Conservation (phyloP, 371 early-diverging fungal genomes). For the Mortierella polycephala region DNA sequence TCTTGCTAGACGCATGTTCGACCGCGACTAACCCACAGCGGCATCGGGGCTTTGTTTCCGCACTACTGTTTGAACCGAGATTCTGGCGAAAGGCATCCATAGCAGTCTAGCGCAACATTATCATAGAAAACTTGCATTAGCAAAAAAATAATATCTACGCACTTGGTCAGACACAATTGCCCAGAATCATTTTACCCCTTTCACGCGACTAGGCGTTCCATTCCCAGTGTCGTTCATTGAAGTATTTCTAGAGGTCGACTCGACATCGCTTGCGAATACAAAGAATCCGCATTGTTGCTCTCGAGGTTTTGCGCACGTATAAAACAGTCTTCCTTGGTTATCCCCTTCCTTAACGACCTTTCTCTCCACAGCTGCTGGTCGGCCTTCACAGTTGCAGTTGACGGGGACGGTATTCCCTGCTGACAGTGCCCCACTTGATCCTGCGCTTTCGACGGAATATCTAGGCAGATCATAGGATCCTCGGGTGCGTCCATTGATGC, state of each 20-base stretch:
- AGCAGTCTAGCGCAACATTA: neutral
- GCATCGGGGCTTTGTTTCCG: constrained; percentile 57
- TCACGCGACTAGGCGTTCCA: neutral
- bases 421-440: neutral
- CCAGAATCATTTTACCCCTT: constrained; percentile 2
- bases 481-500: neutral
- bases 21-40: constrained; percentile 62
- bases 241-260: constrained; percentile 7
- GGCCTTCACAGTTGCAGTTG: constrained; percentile 57
- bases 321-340: constrained; percentile 71
- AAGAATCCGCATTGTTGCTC: constrained; percentile 63
- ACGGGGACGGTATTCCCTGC: neutral
- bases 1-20: constrained; percentile 53
- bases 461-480: neutral
- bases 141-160: neutral
- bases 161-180: too few relatives aligned
- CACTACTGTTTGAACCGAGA: constrained; percentile 11
- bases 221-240: neutral
- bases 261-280: constrained; percentile 57
- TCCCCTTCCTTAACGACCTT: constrained; percentile 66
- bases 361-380: constrained; percentile 52
- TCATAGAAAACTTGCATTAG: neutral
- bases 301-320: constrained; percentile 56
- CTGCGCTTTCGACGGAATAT: neutral
- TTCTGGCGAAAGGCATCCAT: constrained; percentile 26